Evolutionary conservation across 306 rosid genomes (phyloP).

Genomic region (Fagus sylvatica): DNA sequence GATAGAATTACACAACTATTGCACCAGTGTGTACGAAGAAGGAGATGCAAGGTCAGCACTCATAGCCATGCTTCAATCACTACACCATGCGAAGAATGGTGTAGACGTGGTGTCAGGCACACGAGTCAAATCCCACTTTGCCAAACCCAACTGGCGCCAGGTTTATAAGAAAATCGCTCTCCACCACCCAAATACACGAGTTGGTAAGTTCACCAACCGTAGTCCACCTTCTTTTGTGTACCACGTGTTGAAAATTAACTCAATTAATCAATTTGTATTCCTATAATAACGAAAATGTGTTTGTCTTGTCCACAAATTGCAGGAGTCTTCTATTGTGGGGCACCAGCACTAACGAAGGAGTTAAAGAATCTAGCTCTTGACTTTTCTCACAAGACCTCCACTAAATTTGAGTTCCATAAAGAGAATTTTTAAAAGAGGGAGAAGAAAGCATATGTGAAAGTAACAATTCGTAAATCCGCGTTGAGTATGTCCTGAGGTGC

Average conservation of each 20-base stretch:
- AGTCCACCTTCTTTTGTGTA: not conserved
- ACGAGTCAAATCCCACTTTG: slow-evolving; percentile 57
- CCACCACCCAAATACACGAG: slow-evolving; percentile 43
- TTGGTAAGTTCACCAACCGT: slow-evolving; percentile 30
- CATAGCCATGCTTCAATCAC: slow-evolving; percentile 57
- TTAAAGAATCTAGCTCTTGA: slow-evolving; percentile 41
- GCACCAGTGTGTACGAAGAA: slow-evolving; percentile 65
- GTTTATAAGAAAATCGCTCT: slow-evolving; percentile 52
- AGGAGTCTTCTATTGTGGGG: slow-evolving; percentile 64
- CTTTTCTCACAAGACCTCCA: slow-evolving; percentile 52
- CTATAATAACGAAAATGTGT: not conserved
- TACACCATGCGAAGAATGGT: slow-evolving; percentile 59
- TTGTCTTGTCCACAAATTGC: not conserved
- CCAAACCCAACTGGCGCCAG: slow-evolving; percentile 59
- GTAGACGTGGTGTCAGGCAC: slow-evolving; percentile 64
- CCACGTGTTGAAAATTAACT: not conserved
- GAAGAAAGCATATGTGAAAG: not conserved
- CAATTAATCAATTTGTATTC: no score
- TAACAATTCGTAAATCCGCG: no score
- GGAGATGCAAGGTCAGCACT: slow-evolving; percentile 66
- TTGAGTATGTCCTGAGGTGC: no score
- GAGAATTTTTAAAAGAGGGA: slow-evolving; percentile 44
- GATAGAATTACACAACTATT: slow-evolving; percentile 58
- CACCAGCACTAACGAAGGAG: slow-evolving; percentile 49
- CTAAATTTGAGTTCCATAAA: slow-evolving; percentile 56